Conservation (phyloP, 306 rosid species). For the Vachellia pachyceras region DNA sequence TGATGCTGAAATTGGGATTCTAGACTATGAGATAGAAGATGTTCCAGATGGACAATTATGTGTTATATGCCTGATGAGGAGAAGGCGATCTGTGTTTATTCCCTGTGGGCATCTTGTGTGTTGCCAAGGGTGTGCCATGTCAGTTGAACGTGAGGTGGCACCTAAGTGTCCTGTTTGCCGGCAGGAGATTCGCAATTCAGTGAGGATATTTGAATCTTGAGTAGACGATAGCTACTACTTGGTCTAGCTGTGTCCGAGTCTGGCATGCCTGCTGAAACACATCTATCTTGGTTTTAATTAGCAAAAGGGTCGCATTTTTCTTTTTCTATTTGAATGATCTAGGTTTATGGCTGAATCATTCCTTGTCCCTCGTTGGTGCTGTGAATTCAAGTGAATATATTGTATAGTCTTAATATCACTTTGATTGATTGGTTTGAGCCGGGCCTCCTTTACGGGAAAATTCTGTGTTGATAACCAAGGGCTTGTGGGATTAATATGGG, state of each 20-base stretch:
- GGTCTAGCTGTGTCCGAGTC: not conserved
- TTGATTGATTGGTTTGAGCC: slow-evolving; percentile 26
- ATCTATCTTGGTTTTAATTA: not conserved
- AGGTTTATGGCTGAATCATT: not conserved
- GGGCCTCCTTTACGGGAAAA: not conserved
- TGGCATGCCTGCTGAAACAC: not conserved
- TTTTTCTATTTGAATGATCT: slow-evolving; percentile 3
- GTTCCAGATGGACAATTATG: slow-evolving; percentile 83
- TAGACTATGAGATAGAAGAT: slow-evolving; percentile 57
- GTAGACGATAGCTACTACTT: slow-evolving; percentile 1
- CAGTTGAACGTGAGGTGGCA: slow-evolving; percentile 63
- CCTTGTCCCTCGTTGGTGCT: not conserved
- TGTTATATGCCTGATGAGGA: slow-evolving; percentile 80
- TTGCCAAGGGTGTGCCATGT: slow-evolving; percentile 73
- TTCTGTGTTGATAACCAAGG: not conserved
- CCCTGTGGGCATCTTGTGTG: slow-evolving; percentile 95
- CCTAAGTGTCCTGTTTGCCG: slow-evolving; percentile 96
- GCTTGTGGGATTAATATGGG: no score
- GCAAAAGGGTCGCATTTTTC: not conserved
- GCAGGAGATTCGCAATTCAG: slow-evolving; percentile 69
- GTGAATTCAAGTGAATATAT: slow-evolving; percentile 9
- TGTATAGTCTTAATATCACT: slow-evolving; percentile 15
- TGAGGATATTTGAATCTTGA: slow-evolving; percentile 76
- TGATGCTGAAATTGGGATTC: slow-evolving; percentile 40
- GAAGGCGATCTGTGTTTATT: slow-evolving; percentile 83